A percentile compares a stretch with the other conserved stretches of the same genome.
These are phyloP conservation scores for Sphaerostilbella broomeana DNA, from an alignment of 2,329 filamentous ascomycete genomes.

Conservation along the genomic window DNA sequence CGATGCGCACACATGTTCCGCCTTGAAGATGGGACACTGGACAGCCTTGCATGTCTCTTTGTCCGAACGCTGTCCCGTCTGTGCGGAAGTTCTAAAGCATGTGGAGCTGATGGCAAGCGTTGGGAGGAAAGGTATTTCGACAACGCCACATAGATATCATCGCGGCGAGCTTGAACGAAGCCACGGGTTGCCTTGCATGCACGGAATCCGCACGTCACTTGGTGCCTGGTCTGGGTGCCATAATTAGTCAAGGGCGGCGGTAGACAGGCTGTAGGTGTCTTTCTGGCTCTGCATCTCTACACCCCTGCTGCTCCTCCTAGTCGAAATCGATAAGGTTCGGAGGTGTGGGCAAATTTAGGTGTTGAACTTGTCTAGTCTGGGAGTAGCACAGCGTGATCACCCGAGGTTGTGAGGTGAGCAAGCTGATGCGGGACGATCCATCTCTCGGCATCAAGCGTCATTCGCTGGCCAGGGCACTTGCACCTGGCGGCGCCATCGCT, in stretches of 20 bases:
- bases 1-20: too few species aligned
- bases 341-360: not conserved
- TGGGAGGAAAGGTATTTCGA: too few species aligned
- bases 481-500: not conserved
- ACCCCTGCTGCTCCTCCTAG: not conserved
- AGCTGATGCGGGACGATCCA: constrained; percentile 11
- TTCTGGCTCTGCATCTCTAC: not conserved
- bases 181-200: too few species aligned
- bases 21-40: too few species aligned
- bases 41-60: too few species aligned
- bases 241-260: not conserved
- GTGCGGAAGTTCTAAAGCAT: too few species aligned
- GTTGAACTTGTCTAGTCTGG: not conserved
- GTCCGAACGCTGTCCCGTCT: too few species aligned
- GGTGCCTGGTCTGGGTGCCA: not conserved
- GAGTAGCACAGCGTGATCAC: constrained; percentile 4
- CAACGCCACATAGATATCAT: too few species aligned
- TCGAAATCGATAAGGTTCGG: constrained; percentile 4
- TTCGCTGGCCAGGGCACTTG: constrained; percentile 3
- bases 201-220: too few species aligned
- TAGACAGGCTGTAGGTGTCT: not conserved
- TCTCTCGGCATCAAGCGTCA: constrained; percentile 14
- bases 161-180: too few species aligned
- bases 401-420: constrained; percentile 1
- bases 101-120: too few species aligned